Percentiles rank a stretch among this genome's conserved stretches.
Evolutionary conservation across 257 asterid species (phyloP).

Genomic region (Rehmannia glutinosa): DNA sequence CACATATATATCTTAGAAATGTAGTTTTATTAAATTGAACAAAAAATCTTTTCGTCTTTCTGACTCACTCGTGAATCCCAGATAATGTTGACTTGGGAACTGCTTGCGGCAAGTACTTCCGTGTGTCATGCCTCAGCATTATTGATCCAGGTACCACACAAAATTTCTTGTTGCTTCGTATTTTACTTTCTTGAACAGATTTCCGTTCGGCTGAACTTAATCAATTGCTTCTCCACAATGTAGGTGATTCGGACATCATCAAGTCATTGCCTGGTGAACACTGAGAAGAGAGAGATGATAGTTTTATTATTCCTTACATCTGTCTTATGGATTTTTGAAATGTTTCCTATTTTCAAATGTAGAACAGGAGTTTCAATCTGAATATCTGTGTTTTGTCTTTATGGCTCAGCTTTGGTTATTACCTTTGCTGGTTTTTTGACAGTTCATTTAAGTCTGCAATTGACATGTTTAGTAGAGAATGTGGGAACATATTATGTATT

Average conservation of each 20-base stretch:
- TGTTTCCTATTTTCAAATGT: conserved; percentile 8
- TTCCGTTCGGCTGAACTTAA: too few relatives aligned
- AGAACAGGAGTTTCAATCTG: conserved; percentile 11
- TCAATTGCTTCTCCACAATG: background rate
- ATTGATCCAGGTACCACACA: conserved; percentile 51
- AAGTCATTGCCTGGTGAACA: conserved; percentile 55
- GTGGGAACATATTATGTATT: too few relatives aligned
- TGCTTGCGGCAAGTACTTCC: conserved; percentile 68
- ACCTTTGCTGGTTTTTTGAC: conserved; percentile 10
- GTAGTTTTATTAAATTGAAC: too few relatives aligned
- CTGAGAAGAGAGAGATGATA: conserved; percentile 22
- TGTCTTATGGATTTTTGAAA: background rate
- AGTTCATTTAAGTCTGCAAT: background rate
- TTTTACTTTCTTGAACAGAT: background rate
- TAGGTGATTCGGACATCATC: conserved; percentile 79
- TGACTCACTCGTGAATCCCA: conserved; percentile 14
- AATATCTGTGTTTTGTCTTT: background rate
- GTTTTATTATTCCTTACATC: background rate
- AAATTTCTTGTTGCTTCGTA: background rate
- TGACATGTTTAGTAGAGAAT: background rate
- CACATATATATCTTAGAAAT: too few relatives aligned
- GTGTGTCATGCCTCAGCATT: conserved; percentile 76
- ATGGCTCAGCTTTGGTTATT: too few relatives aligned
- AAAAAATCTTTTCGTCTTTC: background rate
- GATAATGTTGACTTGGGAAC: conserved; percentile 78